Conservation (phyloP, 2,329 filamentous ascomycete genomes). For the Paraconiothyrium brasiliense region DNA sequence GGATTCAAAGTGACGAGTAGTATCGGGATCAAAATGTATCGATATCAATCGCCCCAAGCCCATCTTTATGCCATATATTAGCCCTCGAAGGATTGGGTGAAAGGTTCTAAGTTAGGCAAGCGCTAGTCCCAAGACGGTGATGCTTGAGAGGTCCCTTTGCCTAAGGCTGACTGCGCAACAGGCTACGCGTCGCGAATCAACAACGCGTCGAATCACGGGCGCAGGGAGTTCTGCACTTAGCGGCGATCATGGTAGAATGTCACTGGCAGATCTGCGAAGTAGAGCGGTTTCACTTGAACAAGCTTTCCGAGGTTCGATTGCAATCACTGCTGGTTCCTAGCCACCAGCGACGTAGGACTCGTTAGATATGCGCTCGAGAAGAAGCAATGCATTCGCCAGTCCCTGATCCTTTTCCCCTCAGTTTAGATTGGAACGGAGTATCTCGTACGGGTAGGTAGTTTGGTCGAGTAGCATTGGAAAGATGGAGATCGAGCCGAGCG, state of each 20-base stretch:
- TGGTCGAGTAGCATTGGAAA: background rate
- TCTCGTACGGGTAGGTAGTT: background rate
- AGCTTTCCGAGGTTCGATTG: background rate
- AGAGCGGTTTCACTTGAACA: background rate
- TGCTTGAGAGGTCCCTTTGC: conserved; percentile 7
- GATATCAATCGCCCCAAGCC: background rate
- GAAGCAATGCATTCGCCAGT: background rate
- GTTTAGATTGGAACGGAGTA: background rate
- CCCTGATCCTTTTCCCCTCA: background rate
- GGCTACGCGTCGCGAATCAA: background rate
- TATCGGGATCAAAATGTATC: background rate
- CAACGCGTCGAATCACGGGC: background rate
- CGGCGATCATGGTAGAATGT: background rate
- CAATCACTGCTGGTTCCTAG: background rate
- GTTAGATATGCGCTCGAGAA: background rate
- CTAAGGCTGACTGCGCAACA: conserved; percentile 1
- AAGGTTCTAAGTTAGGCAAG: background rate
- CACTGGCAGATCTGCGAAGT: background rate
- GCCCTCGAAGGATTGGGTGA: background rate
- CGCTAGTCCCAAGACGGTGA: conserved; percentile 9
- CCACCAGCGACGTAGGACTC: background rate
- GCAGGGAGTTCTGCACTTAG: background rate
- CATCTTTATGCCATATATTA: background rate
- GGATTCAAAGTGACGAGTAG: background rate
- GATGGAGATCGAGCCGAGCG: background rate